phyloP scores from a whole-genome alignment of 202 grass and related monocot genomes.

The Saccharum hybrid region DNA sequence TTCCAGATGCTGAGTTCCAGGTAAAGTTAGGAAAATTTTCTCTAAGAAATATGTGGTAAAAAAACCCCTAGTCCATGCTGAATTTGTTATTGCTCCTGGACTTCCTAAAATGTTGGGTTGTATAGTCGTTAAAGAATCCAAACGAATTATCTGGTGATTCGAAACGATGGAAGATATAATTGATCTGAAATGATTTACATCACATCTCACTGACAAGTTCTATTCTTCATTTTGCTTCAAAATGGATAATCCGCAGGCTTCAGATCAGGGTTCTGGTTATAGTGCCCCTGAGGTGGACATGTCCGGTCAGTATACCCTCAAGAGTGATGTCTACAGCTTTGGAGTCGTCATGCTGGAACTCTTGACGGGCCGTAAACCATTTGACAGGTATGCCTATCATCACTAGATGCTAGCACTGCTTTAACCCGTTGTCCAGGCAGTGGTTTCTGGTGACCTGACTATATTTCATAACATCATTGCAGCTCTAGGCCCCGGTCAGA shows the following conservation, averaged over 20 bases:
- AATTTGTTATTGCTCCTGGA: slow-evolving; percentile 2
- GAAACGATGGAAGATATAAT: background rate
- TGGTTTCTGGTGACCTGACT: background rate
- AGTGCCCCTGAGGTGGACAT: slow-evolving; percentile 69
- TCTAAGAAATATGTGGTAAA: slow-evolving; percentile 9
- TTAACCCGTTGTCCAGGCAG: background rate
- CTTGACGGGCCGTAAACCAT: slow-evolving; percentile 76
- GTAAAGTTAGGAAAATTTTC: slow-evolving; percentile 48
- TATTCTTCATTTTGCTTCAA: slow-evolving; percentile 40
- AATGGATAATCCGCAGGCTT: slow-evolving; percentile 47
- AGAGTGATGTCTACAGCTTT: slow-evolving; percentile 84
- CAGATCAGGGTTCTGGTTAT: slow-evolving; percentile 64
- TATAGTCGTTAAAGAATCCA: background rate
- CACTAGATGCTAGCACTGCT: background rate
- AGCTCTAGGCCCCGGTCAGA: slow-evolving; percentile 67
- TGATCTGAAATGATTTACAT: background rate
- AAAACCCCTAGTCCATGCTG: background rate
- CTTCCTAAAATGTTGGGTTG: slow-evolving; percentile 2
- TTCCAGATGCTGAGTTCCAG: slow-evolving; percentile 81
- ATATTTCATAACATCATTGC: slow-evolving; percentile 34
- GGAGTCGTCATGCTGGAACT: slow-evolving; percentile 90
- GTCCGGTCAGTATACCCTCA: slow-evolving; percentile 69
- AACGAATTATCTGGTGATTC: background rate
- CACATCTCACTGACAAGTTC: background rate
- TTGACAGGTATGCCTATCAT: slow-evolving; percentile 61